Percentiles rank a stretch among this genome's conserved stretches.
Conservation (phyloP, 805 yeast species). For the Starmera amethionina region DNA sequence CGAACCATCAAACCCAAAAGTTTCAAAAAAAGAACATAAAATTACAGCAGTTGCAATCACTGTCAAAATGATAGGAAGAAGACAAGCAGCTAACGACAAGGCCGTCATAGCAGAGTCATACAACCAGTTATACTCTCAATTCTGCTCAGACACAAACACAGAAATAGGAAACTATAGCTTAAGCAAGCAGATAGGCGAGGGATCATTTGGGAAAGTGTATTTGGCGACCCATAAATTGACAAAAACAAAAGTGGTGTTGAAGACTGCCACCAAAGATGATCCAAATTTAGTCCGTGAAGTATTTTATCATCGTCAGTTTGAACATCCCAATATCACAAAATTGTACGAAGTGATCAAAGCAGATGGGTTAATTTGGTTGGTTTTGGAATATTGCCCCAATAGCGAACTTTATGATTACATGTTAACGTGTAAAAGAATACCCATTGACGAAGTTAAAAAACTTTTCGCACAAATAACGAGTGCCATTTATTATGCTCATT, state of each 20-base stretch:
- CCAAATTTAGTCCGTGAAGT: slow-evolving; percentile 87
- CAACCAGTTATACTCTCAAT: slow-evolving; percentile 43
- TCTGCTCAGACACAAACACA: slow-evolving; percentile 35
- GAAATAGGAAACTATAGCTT: slow-evolving; percentile 80
- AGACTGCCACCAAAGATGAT: slow-evolving; percentile 67
- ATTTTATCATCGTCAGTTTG: slow-evolving; percentile 76
- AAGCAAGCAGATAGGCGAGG: slow-evolving; percentile 73
- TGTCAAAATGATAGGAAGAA: not conserved
- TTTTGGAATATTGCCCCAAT: slow-evolving; percentile 81
- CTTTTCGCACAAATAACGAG: slow-evolving; percentile 55
- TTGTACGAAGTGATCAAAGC: slow-evolving; percentile 81
- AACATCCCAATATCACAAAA: slow-evolving; percentile 74
- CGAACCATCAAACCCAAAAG: no score
- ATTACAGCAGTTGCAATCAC: no score
- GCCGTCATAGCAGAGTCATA: slow-evolving; percentile 49
- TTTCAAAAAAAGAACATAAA: no score
- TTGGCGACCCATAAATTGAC: slow-evolving; percentile 73
- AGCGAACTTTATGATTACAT: slow-evolving; percentile 66
- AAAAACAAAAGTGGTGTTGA: slow-evolving; percentile 71
- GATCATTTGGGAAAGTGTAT: slow-evolving; percentile 87
- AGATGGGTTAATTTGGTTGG: slow-evolving; percentile 77
- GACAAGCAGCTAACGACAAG: slow-evolving; percentile 14
- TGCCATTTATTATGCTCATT: slow-evolving; percentile 62
- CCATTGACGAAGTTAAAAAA: slow-evolving; percentile 37
- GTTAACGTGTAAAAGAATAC: slow-evolving; percentile 39